Evolutionary conservation across 306 rosid genomes (phyloP).

Genomic region (Rubus idaeus): DNA sequence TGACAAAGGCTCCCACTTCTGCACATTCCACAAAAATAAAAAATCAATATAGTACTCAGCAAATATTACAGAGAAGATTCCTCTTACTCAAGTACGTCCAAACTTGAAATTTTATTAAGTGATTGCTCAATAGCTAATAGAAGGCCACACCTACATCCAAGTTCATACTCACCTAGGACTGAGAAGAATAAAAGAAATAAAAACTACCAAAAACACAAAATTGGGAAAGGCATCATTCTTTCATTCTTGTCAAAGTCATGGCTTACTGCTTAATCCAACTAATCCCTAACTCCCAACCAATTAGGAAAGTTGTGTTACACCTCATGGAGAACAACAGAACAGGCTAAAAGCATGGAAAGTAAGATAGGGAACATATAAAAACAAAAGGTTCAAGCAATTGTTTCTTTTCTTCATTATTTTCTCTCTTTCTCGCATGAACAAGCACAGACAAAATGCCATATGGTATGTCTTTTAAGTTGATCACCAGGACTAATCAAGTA

Average conservation of each 20-base stretch:
- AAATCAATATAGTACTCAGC: not conserved
- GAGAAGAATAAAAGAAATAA: not conserved
- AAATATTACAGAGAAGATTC: not conserved
- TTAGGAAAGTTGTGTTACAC: not conserved
- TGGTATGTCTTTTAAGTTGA: too few species aligned
- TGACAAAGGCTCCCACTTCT: constrained; percentile 61
- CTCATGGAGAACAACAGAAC: not conserved
- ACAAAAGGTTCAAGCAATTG: too few species aligned
- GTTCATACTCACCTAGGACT: not conserved
- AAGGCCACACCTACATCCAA: not conserved
- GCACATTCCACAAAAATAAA: constrained; percentile 22
- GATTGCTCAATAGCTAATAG: not conserved
- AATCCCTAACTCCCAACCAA: not conserved
- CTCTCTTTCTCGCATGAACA: too few species aligned
- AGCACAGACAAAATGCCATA: too few species aligned
- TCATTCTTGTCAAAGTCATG: not conserved
- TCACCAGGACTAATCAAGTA: too few species aligned
- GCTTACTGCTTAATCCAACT: not conserved
- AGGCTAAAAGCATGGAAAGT: not conserved
- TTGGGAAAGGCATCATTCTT: not conserved
- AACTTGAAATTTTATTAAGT: not conserved
- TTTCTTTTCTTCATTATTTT: too few species aligned
- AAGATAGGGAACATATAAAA: too few species aligned
- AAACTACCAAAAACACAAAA: not conserved
- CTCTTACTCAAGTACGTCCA: not conserved